Base-by-base conservation (phyloP, 441 rosid species). In the Viola pubescens region DNA sequence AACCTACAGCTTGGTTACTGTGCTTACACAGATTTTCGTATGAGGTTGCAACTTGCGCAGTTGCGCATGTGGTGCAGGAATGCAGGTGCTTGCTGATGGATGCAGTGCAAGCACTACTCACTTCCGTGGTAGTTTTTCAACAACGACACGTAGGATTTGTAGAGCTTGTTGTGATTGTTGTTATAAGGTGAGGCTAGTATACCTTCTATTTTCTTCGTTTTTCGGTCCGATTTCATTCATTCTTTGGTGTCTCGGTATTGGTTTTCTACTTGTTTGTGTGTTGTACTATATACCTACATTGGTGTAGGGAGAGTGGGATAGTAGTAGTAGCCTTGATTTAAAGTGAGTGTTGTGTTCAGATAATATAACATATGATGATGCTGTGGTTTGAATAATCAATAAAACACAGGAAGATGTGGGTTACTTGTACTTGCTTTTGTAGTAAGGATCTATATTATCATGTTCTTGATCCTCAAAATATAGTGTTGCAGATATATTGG, bases 81-180 rank as follows among this genome's bases (percentile, higher is more conserved):
- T 19, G 26, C 26, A 26, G 34, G 34, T 58, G 51, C 52, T 52
- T 52, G 59, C 65, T 50, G 11, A 19, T 37, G 6, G 40, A 11
- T 38, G 37, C 51, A 57, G 52, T 26, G 34, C 34, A 26, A 26
- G 34, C 34, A 54, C 37, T 38, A 16, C 40, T 65, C 41, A 44
- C 40, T 49, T 64, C 53, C 59, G 40, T 13, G 37, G 50, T 54
- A 48, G 14, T 9, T 14, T 52, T 57, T 48, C 34, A 13, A 59
- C 7, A 13, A 60, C 38, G 42, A 16, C 43, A 26, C 37, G 54
- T 54, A 70, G 58, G 58, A 44, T 47, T 61, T 59, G 56, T 54
- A 61, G 70, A 58, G 49, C 51, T 54, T 63, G 67, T 67, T 59
- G 55, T 68, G 67, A 49, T 65, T 57, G 63, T 55, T 60, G 14